Percentiles rank a stretch among this genome's conserved stretches.
These are phyloP conservation scores for Cercospora sesami DNA, from an alignment of 2,329 filamentous ascomycete species.

Conservation along the genomic window DNA sequence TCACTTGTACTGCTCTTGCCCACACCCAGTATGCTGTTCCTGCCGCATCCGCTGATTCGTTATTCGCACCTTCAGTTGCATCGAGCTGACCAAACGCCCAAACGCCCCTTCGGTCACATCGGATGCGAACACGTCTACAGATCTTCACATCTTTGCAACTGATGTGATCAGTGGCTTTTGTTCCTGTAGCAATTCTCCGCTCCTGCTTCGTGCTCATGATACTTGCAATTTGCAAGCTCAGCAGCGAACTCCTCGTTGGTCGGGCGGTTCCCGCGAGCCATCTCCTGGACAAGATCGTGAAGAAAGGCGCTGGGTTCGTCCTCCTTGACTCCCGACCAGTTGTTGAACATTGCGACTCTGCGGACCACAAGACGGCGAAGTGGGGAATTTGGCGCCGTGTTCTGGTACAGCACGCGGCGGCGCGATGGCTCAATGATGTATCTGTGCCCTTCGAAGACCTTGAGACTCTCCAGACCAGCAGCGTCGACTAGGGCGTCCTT, in stretches of 20 bases:
- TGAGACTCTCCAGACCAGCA: too few species aligned
- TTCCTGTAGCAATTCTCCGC: neutral
- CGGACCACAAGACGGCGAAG: neutral
- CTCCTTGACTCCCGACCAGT: neutral
- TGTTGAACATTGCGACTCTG: neutral
- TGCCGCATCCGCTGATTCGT: neutral
- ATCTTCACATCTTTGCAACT: neutral
- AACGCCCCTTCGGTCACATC: neutral
- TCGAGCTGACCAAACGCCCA: too few species aligned
- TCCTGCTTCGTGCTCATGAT: neutral
- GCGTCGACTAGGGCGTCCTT: slow-evolving; percentile 19
- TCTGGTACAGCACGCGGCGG: neutral
- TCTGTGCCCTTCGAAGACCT: too few species aligned
- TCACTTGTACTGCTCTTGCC: neutral
- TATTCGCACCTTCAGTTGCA: neutral
- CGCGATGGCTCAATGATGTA: too few species aligned
- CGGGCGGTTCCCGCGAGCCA: neutral
- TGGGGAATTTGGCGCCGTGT: neutral
- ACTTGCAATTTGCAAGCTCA: neutral
- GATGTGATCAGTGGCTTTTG: neutral
- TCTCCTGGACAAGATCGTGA: neutral
- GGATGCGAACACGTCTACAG: neutral
- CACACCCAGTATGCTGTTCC: neutral
- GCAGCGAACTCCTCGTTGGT: neutral
- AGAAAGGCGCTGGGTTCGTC: neutral